Evolutionary conservation across 495 filamentous ascomycete species (phyloP), one percentile per base, ranked within the genome.

Genomic region (Penicillium ochrochloron): DNA sequence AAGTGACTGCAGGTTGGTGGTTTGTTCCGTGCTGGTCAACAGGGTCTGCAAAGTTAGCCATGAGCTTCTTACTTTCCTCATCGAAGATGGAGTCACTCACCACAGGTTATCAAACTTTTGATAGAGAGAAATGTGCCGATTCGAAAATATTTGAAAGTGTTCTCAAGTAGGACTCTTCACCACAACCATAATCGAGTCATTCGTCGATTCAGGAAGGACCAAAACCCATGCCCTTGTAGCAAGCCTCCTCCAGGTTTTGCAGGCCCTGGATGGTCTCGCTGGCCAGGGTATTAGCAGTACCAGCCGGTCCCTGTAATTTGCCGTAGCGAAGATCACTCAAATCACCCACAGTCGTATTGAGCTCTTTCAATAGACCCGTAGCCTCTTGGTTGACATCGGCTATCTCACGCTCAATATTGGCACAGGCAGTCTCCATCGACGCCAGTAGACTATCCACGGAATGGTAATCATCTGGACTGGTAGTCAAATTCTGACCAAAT

Each of bases 261-360:
- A 93, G 75, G 29, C 77, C 80, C 25, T 73, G 66, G 56, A 83
- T 74, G 12, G 81, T 76, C 51, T 90, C 90, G 25, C 86, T 81
- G 34, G 88, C 77, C 48, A 92, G 78, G 60, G 91, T 85, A 19
- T 85, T 83, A 27, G 82, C 77, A 4, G 86, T 77, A 7, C 80
- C 76, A 29, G 85, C 80, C 35, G 80, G 75, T 62, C 88, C 90
- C 62, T 84, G 80, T 64, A 93, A 83, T 58, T 88, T 89, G 39
- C 92, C 92, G 69, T 94, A 95, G 50, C 91, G 88, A 31, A 96
- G 82, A 71, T 95, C 92, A 70, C 92, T 94, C 78, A 96, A 74
- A 51, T 86, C 85, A 31, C 88, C 88, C 35, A 93, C 84, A 1
- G 84, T 88, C 35, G 82, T 78, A 61, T 82, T 82, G 50, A 93